These are phyloP conservation scores for Mrakia gelida DNA, from an alignment of 768 basidiomycete species.

Conservation along the genomic window DNA sequence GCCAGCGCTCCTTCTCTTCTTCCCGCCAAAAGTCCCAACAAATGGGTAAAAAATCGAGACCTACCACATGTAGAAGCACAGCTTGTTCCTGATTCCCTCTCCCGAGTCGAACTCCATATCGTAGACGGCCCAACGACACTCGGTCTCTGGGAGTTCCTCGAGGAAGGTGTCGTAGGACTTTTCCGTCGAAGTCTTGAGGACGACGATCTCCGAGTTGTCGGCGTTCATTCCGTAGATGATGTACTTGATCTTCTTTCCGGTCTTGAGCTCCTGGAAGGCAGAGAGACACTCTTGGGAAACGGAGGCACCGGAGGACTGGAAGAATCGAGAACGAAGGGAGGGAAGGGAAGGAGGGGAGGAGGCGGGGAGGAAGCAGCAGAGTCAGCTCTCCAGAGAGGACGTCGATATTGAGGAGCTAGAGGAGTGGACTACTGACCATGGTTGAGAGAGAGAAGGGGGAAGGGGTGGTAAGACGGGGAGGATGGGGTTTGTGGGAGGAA, in stretches of 20 bases:
- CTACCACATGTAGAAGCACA: conserved; percentile 79
- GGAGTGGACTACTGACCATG: no score
- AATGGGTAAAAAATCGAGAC: conserved; percentile 40
- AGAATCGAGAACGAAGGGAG: background rate
- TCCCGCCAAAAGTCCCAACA: no score
- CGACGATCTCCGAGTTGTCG: conserved; percentile 65
- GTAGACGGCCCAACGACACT: conserved; percentile 86
- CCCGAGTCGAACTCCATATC: conserved; percentile 79
- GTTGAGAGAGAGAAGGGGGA: no score
- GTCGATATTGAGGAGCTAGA: no score
- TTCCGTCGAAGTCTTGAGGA: conserved; percentile 55
- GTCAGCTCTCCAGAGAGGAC: background rate
- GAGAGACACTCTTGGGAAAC: conserved; percentile 58
- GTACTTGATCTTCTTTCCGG: conserved; percentile 72
- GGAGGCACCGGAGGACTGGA: conserved; percentile 63
- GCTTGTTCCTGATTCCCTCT: conserved; percentile 76
- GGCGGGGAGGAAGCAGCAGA: background rate
- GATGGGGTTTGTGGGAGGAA: no score
- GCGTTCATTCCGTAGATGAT: conserved; percentile 70
- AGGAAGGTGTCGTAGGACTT: conserved; percentile 68
- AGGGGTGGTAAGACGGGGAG: no score
- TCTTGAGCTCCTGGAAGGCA: conserved; percentile 66
- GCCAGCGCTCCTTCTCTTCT: background rate
- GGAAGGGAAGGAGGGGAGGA: background rate
- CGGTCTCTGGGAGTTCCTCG: conserved; percentile 62